Evolutionary conservation across 306 rosid genomes (phyloP), one percentile per base, ranked within the genome.

Genomic region (Herpetospermum pedunculosum): DNA sequence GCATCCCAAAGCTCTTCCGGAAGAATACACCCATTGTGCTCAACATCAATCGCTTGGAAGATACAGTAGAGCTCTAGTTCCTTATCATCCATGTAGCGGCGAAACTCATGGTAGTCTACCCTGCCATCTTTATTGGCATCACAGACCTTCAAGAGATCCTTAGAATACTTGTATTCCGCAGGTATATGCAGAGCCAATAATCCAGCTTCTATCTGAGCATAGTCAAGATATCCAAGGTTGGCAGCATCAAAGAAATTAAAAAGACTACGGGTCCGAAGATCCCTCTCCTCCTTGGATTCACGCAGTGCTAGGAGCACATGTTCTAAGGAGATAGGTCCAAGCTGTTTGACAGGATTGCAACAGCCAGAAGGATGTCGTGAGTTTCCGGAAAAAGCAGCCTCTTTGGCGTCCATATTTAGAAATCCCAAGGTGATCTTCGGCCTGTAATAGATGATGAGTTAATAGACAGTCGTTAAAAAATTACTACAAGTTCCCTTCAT

Each of bases 1-100:
- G 98, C 98, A 77, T 93, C 98, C 92, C 88, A 93, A 0, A 93
- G 96, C 89, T 93, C 98, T 83, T 93, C 98, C 0, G 98, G 98
- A 48, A 91, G 70, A 85, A 93, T 93, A 81, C 94, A 86, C 5
- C 98, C 98, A 71, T 79, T 93, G 62, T 93, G 98, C 68, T 84
- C 96, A 16, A 90, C 98, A 77, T 93, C 98, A 75, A 93, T 93
- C 67, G 96, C 96, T 83, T 93, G 98, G 65, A 93, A 93, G 34
- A 93, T 93, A 40, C 87, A 85, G 65, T 93, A 93, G 44, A 93
- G 96, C 85, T 93, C 98, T 5, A 93, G 86, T 84, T 93, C 98
- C 80, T 93, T 93, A 32, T 85, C 92, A 73, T 93, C 98, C 98
- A 93, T 90, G 72, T 93, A 93, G 70, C 76, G 87, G 37, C 84